A percentile compares a stretch with the other conserved stretches of the same genome.
Evolutionary conservation across 1,139 yeast genomes (phyloP).

Genomic region (Blastobotrys persicus): DNA sequence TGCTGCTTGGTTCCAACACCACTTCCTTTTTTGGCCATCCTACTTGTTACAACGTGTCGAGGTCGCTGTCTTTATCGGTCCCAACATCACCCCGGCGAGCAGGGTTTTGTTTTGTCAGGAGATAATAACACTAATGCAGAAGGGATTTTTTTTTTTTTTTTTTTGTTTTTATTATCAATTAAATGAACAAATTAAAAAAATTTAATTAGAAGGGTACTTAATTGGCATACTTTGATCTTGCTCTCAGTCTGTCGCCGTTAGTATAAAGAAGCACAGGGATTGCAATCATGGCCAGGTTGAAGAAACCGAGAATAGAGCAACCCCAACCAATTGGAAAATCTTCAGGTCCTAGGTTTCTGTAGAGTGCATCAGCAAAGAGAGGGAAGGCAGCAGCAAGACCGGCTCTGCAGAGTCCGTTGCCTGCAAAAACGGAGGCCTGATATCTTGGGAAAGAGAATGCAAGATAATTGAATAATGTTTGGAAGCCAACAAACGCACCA

Average conservation of each 20-base stretch:
- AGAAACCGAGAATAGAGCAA: slow-evolving; percentile 46
- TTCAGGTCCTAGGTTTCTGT: slow-evolving; percentile 43
- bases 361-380: slow-evolving; percentile 55
- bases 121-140: too few relatives aligned
- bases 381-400: slow-evolving; percentile 62
- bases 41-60: neutral
- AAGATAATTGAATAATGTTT: slow-evolving; percentile 67
- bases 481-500: slow-evolving; percentile 71
- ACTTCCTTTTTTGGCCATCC: slow-evolving; percentile 3
- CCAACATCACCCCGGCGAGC: neutral
- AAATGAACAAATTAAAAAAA: too few relatives aligned
- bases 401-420: slow-evolving; percentile 53
- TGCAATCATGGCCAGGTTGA: slow-evolving; percentile 44
- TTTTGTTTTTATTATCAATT: too few relatives aligned
- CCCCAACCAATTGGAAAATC: slow-evolving; percentile 62
- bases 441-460: slow-evolving; percentile 72
- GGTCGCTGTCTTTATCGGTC: neutral
- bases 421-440: slow-evolving; percentile 59
- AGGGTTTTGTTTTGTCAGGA: too few relatives aligned
- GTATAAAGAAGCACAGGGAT: slow-evolving; percentile 34
- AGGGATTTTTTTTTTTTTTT: too few relatives aligned
- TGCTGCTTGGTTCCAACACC: neutral
- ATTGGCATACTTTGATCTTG: slow-evolving; percentile 32
- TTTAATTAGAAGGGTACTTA: neutral
- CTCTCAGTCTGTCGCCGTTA: slow-evolving; percentile 55